Evolutionary conservation across 352 stramenopile species (phyloP).

Genomic region (Globisporangium uncinulatum): DNA sequence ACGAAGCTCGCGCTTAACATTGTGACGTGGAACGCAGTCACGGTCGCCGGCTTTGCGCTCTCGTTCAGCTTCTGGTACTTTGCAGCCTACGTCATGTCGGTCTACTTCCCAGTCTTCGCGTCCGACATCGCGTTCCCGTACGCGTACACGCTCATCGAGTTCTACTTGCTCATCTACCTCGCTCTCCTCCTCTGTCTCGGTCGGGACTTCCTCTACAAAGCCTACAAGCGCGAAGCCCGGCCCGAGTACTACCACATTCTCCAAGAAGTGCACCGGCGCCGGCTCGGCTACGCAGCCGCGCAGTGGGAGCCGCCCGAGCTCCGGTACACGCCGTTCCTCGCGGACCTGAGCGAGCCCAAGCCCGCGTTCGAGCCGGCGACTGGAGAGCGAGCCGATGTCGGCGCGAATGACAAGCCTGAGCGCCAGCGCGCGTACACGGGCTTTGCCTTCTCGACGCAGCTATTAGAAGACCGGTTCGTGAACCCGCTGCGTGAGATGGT

Average conservation of each 20-base stretch:
- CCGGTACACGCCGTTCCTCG: slow-evolving; percentile 65
- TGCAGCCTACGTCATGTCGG: slow-evolving; percentile 55
- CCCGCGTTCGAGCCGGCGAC: slow-evolving; percentile 41
- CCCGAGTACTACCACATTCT: slow-evolving; percentile 88
- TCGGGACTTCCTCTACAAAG: slow-evolving; percentile 80
- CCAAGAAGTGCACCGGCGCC: slow-evolving; percentile 61
- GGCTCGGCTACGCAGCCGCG: slow-evolving; percentile 32
- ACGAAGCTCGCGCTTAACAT: slow-evolving; percentile 80
- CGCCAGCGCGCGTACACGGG: slow-evolving; percentile 65
- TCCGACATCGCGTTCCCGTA: slow-evolving; percentile 75
- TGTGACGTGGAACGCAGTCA: slow-evolving; percentile 75
- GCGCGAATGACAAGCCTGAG: slow-evolving; percentile 4
- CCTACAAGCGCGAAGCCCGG: slow-evolving; percentile 76
- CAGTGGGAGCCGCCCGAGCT: slow-evolving; percentile 62
- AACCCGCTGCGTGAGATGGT: slow-evolving; percentile 74
- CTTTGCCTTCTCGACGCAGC: slow-evolving; percentile 80
- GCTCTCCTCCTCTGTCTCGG: slow-evolving; percentile 64
- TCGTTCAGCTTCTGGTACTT: slow-evolving; percentile 79
- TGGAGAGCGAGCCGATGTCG: background rate
- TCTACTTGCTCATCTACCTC: slow-evolving; percentile 76
- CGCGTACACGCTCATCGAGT: slow-evolving; percentile 62
- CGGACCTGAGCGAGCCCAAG: slow-evolving; percentile 52
- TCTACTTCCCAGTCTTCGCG: slow-evolving; percentile 46
- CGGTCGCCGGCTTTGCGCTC: slow-evolving; percentile 37
- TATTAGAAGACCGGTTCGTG: slow-evolving; percentile 72